Conservation (phyloP, 345 rosid species). For the Corymbia maculata region DNA sequence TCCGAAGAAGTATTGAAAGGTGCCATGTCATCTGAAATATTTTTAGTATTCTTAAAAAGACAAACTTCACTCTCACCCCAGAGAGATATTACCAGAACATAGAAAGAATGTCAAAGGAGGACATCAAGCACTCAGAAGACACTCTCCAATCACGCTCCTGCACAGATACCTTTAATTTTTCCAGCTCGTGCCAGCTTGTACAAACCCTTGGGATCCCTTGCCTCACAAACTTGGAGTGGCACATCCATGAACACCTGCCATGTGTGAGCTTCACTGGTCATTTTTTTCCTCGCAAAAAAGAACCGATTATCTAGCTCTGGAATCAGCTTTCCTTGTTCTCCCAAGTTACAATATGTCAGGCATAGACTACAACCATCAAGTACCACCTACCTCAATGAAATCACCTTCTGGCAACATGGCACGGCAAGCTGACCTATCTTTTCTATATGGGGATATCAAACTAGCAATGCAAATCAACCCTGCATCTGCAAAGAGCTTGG, state of each 20-base stretch:
- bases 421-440: conserved; percentile 62
- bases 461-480: conserved; percentile 80
- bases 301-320: neutral
- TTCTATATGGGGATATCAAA: conserved; percentile 81
- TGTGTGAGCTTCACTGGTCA: neutral
- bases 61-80: neutral
- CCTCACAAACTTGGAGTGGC: conserved; percentile 64
- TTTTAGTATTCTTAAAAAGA: neutral
- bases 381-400: conserved; percentile 51
- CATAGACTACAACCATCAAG: neutral
- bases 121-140: neutral
- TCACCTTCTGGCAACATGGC: conserved; percentile 64
- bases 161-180: conserved; percentile 55
- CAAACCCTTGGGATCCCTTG: conserved; percentile 78
- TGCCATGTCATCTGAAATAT: neutral
- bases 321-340: neutral
- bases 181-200: conserved; percentile 92
- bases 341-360: neutral
- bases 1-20: neutral
- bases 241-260: conserved; percentile 68
- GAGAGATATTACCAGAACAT: neutral
- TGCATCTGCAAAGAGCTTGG: conserved; percentile 79
- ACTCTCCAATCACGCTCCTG: neutral
- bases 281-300: neutral
- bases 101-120: neutral